A percentile compares a stretch with the other conserved stretches of the same genome.
Evolutionary conservation across 495 filamentous ascomycete genomes (phyloP).

Genomic region (Xylaria cubensis): DNA sequence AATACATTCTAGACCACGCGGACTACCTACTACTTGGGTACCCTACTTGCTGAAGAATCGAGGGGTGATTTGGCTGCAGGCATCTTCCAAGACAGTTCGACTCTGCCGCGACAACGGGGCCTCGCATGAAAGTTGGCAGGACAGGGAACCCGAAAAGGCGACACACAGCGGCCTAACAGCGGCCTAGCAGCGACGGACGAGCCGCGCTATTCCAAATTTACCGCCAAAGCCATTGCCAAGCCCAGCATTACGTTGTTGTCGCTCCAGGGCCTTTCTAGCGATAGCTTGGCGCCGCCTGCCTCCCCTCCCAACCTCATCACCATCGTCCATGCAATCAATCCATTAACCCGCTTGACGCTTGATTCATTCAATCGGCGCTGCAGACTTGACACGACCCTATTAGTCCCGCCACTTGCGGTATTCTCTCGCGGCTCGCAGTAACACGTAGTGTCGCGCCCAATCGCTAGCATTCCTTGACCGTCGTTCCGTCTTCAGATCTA

Average conservation of each 20-base stretch:
- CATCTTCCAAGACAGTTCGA: not conserved
- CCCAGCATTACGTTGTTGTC: conserved; percentile 29
- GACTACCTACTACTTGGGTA: too few relatives aligned
- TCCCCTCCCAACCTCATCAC: conserved; percentile 30
- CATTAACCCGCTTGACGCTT: not conserved
- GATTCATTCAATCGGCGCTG: conserved; percentile 15
- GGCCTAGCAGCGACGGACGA: not conserved
- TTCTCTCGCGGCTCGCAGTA: not conserved
- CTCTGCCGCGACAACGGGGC: not conserved
- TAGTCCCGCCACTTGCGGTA: not conserved
- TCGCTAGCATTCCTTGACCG: not conserved
- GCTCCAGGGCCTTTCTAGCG: conserved; percentile 1
- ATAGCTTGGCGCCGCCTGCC: conserved; percentile 25
- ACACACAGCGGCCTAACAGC: not conserved
- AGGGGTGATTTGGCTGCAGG: not conserved
- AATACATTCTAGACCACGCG: not conserved
- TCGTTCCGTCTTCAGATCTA: not conserved
- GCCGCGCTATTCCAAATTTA: conserved; percentile 24
- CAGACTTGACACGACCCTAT: not conserved
- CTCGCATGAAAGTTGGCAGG: conserved; percentile 2
- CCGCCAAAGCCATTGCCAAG: conserved; percentile 21
- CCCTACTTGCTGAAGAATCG: not conserved
- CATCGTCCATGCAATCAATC: conserved; percentile 16
- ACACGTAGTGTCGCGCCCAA: not conserved
- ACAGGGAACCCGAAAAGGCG: conserved; percentile 5